phyloP scores from a whole-genome alignment of 129 eudicot genomes.

The Pulicaria dysenterica region DNA sequence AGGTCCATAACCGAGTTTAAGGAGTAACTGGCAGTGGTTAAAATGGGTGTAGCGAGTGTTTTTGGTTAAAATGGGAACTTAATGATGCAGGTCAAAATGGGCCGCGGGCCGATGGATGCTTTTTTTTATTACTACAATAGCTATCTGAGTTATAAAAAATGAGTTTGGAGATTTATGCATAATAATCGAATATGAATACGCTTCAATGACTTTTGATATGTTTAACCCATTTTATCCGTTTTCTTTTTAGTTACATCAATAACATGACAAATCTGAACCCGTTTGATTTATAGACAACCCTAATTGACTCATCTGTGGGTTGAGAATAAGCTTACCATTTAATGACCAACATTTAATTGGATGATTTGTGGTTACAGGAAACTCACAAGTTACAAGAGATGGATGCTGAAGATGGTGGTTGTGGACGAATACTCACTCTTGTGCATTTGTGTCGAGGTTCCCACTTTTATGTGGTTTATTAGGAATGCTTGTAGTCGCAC shows the following conservation, averaged over 20 bases:
- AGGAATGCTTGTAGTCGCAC: conserved; percentile 26
- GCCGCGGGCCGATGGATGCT: too few species aligned
- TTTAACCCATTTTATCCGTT: neutral
- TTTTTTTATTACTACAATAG: too few species aligned
- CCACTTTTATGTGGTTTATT: conserved; percentile 20
- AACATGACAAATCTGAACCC: neutral
- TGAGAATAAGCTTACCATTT: neutral
- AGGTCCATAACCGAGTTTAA: too few species aligned
- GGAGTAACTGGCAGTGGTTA: too few species aligned
- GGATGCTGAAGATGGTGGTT: conserved; percentile 29
- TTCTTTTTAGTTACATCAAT: neutral
- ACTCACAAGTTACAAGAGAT: conserved; percentile 9
- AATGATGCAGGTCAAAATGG: too few species aligned
- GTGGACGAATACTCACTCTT: conserved; percentile 15
- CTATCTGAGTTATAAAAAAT: too few species aligned
- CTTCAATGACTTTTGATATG: neutral
- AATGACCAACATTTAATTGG: neutral
- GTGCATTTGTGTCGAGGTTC: conserved; percentile 17
- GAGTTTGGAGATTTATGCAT: neutral
- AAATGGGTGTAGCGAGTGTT: too few species aligned
- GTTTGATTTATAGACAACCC: neutral
- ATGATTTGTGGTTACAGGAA: conserved; percentile 23
- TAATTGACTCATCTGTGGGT: neutral
- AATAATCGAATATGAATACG: neutral
- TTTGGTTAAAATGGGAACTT: too few species aligned